Evolutionary conservation across 1,284 basidiomycete genomes (phyloP).

Genomic region (Inonotus obliquus): DNA sequence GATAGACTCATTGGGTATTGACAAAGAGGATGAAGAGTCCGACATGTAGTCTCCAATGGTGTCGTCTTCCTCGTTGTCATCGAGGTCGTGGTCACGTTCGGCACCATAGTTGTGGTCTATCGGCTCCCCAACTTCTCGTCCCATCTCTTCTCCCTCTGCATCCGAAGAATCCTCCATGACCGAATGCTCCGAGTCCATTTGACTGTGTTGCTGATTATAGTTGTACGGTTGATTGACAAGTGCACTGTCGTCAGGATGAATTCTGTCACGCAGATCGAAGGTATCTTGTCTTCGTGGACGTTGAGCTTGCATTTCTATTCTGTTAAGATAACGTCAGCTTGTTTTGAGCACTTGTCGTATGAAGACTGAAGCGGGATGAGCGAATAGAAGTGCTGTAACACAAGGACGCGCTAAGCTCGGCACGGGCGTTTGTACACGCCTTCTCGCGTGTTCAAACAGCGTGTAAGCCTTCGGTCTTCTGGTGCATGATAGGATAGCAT

Average conservation of each 20-base stretch:
- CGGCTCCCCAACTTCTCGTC: constrained; percentile 8
- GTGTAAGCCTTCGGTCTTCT: neutral
- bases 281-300: constrained; percentile 46
- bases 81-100: constrained; percentile 17
- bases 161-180: constrained; percentile 76
- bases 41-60: constrained; percentile 46
- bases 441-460: neutral
- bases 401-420: neutral
- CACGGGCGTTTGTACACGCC: neutral
- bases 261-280: constrained; percentile 64
- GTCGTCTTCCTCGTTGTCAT: constrained; percentile 53
- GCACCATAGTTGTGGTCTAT: constrained; percentile 14
- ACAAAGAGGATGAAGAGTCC: constrained; percentile 63
- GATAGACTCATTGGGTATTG: constrained; percentile 86
- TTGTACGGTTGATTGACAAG: constrained; percentile 44
- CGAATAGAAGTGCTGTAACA: neutral
- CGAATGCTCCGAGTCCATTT: constrained; percentile 71
- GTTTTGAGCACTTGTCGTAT: neutral
- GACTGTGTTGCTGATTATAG: constrained; percentile 35
- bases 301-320: constrained; percentile 9
- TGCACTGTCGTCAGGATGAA: constrained; percentile 53
- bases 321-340: neutral
- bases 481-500: neutral
- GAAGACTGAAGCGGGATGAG: neutral
- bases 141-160: constrained; percentile 43